Evolutionary conservation across 2,329 filamentous ascomycete genomes (phyloP), one percentile per base, ranked within the genome.

Genomic region (Helminthosporium solani): DNA sequence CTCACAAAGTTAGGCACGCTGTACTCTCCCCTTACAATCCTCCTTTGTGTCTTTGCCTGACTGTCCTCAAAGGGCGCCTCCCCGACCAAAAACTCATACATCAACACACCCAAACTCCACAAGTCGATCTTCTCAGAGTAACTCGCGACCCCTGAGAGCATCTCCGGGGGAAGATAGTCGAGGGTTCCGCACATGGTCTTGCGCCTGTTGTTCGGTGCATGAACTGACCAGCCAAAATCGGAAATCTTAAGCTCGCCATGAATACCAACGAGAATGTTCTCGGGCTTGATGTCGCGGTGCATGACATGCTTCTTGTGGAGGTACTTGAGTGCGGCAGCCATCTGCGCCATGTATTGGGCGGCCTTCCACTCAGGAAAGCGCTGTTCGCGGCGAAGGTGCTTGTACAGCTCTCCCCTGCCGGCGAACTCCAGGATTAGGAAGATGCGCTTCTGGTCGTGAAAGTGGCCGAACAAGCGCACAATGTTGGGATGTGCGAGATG

Each of bases 221-320:
- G 94, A 3, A 97, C 94, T 68, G 88, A 95, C 94, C 94, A 99
- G 40, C 94, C 92, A 65, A 97, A 99, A 71, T 99, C 94, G 3
- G 90, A 95, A 64, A 99, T 91, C 73, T 99, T 99, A 75, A 99
- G 91, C 77, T 99, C 94, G 56, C 91, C 94, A 67, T 97, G 92
- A 49, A 97, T 90, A 12, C 92, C 92, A 23, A 97, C 86, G 18
- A 97, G 80, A 54, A 97, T 97, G 64, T 97, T 97, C 73, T 97
- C 91, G 2, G 91, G 91, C 77, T 97, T 97, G 75, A 97, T 97
- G 63, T 97, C 91, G 48, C 91, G 82, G 73, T 97, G 92, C 75
- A 97, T 97, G 58, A 97, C 88, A 70, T 96, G 90, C 76, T 97
- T 97, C 70, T 90, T 90, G 76, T 96, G 91, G 36, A 96, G 80